phyloP scores from a whole-genome alignment of 2,329 filamentous ascomycete species.

The Pestalotiopsis sp. region DNA sequence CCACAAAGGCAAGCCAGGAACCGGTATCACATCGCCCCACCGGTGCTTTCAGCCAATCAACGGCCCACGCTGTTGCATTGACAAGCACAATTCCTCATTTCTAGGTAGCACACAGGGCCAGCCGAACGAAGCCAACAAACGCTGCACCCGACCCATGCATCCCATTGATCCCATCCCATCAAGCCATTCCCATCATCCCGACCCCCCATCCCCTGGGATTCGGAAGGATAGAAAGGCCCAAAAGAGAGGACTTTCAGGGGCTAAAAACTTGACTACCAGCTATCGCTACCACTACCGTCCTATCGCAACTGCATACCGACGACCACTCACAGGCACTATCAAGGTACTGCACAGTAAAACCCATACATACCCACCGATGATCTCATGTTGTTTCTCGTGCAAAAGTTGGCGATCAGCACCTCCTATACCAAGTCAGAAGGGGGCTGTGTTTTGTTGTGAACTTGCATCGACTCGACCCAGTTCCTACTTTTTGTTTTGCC shows the following conservation, averaged over 20 bases:
- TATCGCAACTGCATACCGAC: not conserved
- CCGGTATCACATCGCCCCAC: not conserved
- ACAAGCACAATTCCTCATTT: not conserved
- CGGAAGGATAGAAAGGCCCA: not conserved
- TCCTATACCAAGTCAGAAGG: not conserved
- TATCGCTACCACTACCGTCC: not conserved
- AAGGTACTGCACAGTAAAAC: not conserved
- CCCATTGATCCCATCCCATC: not conserved
- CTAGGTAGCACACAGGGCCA: not conserved
- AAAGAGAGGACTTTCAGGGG: not conserved
- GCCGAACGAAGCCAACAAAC: not conserved
- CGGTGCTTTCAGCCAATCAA: not conserved
- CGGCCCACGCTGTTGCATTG: not conserved
- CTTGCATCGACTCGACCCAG: not conserved
- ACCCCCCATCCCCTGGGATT: not conserved
- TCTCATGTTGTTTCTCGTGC: not conserved
- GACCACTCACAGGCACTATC: not conserved
- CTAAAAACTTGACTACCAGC: not conserved
- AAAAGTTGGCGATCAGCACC: constrained; percentile 1
- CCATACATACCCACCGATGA: constrained; percentile 3
- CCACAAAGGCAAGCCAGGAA: not conserved
- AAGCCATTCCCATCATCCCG: too few species aligned
- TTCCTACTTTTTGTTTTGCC: not conserved
- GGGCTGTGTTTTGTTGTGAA: not conserved
- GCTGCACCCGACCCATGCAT: not conserved